Evolutionary conservation across 345 rosid genomes (phyloP).

Genomic region (Gossypium turneri): DNA sequence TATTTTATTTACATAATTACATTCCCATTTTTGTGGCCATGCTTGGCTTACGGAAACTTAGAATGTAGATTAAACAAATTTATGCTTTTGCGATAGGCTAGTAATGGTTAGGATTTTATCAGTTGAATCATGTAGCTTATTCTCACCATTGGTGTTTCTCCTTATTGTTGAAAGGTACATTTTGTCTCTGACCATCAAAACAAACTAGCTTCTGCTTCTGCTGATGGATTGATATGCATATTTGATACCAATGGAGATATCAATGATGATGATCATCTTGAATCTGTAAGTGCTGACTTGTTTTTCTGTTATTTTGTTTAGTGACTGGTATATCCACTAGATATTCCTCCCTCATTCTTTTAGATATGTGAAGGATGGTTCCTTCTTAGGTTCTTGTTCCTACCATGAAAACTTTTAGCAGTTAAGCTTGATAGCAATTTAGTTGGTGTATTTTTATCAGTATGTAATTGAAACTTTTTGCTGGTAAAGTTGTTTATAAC

Average conservation of each 20-base stretch:
- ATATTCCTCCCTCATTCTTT: neutral
- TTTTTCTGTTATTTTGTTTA: neutral
- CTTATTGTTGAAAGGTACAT: conserved; percentile 48
- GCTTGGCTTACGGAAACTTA: neutral
- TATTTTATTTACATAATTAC: neutral
- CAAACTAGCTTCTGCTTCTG: conserved; percentile 86
- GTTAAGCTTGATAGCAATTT: neutral
- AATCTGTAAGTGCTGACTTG: conserved; percentile 55
- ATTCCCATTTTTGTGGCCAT: neutral
- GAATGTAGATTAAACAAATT: neutral
- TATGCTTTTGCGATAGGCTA: neutral
- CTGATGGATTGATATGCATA: conserved; percentile 83
- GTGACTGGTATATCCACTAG: neutral
- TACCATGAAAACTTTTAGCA: neutral
- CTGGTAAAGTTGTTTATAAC: neutral
- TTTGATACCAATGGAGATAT: conserved; percentile 74
- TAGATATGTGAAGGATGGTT: neutral
- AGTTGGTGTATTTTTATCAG: neutral
- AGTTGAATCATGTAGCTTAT: conserved; percentile 4
- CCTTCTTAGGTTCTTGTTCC: neutral
- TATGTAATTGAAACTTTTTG: neutral
- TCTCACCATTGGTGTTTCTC: neutral
- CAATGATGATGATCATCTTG: conserved; percentile 86
- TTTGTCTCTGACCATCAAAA: conserved; percentile 60
- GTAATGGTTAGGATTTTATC: neutral